Evolutionary conservation across 2,329 filamentous ascomycete genomes (phyloP).

Genomic region (Fonsecaea monophora): DNA sequence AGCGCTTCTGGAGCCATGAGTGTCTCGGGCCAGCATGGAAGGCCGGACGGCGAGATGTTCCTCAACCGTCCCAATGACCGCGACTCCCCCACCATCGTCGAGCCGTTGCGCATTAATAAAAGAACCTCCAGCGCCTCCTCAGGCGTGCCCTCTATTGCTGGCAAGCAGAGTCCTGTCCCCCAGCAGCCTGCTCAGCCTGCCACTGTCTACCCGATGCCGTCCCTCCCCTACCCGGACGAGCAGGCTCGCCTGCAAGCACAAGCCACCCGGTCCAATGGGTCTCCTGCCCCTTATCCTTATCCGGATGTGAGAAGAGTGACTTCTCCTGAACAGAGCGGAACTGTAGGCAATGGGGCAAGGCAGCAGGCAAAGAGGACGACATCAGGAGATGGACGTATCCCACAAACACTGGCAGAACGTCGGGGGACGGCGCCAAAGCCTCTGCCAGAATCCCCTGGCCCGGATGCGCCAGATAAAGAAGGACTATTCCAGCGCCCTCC

Average conservation of each 20-base stretch:
- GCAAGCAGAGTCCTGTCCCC: constrained; percentile 46
- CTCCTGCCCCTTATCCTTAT: constrained; percentile 48
- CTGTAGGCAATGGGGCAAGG: constrained; percentile 32
- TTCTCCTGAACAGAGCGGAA: constrained; percentile 37
- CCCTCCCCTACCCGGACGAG: constrained; percentile 76
- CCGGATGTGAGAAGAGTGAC: constrained; percentile 48
- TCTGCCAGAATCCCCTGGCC: constrained; percentile 80
- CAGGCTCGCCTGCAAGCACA: constrained; percentile 50
- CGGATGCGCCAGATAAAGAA: constrained; percentile 75
- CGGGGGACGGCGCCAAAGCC: constrained; percentile 79
- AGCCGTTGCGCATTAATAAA: constrained; percentile 85
- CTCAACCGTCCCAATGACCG: constrained; percentile 60
- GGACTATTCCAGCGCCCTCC: constrained; percentile 76
- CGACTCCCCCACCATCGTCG: constrained; percentile 76
- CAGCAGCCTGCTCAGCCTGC: constrained; percentile 63
- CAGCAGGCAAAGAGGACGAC: constrained; percentile 49
- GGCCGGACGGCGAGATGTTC: constrained; percentile 84
- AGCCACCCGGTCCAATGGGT: constrained; percentile 41
- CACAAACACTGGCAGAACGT: constrained; percentile 75
- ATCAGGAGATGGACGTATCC: constrained; percentile 60
- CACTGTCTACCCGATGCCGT: constrained; percentile 70
- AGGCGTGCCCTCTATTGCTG: constrained; percentile 44
- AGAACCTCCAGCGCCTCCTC: constrained; percentile 66
- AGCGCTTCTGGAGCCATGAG: constrained; percentile 48
- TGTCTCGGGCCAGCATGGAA: constrained; percentile 62